Evolutionary conservation across 2,329 filamentous ascomycete genomes (phyloP).

Genomic region (Paecilomyces sp.): DNA sequence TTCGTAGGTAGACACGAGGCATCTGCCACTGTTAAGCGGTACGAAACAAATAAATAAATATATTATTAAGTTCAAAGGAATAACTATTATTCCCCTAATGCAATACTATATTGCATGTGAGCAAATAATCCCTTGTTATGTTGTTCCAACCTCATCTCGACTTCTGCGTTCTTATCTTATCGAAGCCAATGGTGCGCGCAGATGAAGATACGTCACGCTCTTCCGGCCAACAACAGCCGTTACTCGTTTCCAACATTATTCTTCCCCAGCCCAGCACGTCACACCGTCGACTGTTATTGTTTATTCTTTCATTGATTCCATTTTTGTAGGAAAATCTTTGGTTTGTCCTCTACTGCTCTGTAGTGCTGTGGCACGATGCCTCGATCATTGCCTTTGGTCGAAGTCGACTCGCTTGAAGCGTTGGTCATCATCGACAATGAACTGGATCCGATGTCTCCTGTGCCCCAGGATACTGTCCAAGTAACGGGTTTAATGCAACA

Average conservation of each 20-base stretch:
- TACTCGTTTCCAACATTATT: background rate
- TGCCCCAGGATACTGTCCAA: conserved; percentile 36
- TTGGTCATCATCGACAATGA: conserved; percentile 50
- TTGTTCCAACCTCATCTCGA: background rate
- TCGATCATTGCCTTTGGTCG: conserved; percentile 18
- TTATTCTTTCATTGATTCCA: background rate
- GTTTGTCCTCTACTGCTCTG: background rate
- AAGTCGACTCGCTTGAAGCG: conserved; percentile 43
- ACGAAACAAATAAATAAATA: background rate
- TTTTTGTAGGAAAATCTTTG: background rate
- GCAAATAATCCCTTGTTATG: background rate
- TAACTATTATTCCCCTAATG: background rate
- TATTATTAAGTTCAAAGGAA: background rate
- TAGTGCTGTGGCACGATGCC: background rate
- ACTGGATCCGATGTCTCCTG: conserved; percentile 46
- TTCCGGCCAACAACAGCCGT: background rate
- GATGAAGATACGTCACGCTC: background rate
- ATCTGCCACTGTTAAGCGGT: too few relatives aligned
- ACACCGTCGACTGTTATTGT: background rate
- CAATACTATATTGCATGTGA: background rate
- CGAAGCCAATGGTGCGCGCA: background rate
- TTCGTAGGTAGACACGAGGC: background rate
- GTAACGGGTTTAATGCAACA: conserved; percentile 38
- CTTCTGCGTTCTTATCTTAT: background rate
- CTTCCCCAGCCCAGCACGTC: background rate